These are phyloP conservation scores for Thraustochytrium aureum DNA, from an alignment of 352 stramenopile species.

Conservation along the genomic window DNA sequence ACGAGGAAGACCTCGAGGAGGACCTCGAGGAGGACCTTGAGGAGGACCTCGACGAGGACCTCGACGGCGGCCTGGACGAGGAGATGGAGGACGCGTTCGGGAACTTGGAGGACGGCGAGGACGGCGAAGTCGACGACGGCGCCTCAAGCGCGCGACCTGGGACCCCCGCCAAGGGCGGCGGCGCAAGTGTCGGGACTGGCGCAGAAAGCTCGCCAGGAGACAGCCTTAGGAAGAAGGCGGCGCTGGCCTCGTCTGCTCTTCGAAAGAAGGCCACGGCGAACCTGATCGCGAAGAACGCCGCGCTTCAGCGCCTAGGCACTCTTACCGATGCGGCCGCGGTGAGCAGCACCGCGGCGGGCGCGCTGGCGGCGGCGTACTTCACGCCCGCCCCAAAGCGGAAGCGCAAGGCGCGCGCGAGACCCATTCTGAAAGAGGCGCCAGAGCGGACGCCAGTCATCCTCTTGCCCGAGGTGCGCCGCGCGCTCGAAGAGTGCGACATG, in stretches of 20 bases:
- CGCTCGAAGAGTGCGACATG: constrained; percentile 34
- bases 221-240: neutral
- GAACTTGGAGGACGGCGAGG: constrained; percentile 2
- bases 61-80: constrained; percentile 15
- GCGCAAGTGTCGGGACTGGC: neutral
- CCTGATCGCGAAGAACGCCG: neutral
- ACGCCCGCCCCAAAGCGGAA: too few species aligned
- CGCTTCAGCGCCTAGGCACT: neutral
- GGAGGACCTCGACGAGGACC: neutral
- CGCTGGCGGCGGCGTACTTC: too few species aligned
- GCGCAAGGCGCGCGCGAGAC: neutral
- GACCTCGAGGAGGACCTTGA: constrained; percentile 31
- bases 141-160: neutral
- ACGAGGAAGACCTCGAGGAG: neutral
- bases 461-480: constrained; percentile 21
- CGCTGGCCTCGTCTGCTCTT: too few species aligned
- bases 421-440: constrained; percentile 7
- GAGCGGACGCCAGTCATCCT: constrained; percentile 36
- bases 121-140: neutral
- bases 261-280: neutral
- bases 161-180: constrained; percentile 12
- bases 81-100: constrained; percentile 8
- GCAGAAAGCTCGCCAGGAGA: neutral
- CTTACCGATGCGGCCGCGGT: too few species aligned
- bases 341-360: too few species aligned